Conservation (phyloP, 495 filamentous ascomycete species). For the Evansstolkia leycettana region DNA sequence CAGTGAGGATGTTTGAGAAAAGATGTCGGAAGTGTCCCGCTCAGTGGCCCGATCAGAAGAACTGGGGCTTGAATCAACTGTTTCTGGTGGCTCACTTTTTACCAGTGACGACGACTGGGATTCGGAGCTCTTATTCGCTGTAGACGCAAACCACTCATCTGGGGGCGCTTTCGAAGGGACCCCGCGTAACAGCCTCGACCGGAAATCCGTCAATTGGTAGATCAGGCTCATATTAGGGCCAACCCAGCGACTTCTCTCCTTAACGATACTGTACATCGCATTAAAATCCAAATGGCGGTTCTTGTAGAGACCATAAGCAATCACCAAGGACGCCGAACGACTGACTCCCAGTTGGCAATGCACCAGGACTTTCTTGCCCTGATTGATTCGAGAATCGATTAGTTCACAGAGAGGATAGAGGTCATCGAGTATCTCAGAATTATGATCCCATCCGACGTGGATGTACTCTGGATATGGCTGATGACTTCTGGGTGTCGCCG, state of each 20-base stretch:
- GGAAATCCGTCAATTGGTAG: conserved; percentile 90
- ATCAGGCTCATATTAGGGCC: conserved; percentile 97
- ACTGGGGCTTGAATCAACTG: too few relatives aligned
- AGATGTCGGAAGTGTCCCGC: conserved; percentile 9
- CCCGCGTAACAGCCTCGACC: conserved; percentile 29
- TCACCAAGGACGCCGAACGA: conserved; percentile 90
- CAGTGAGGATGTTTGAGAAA: conserved; percentile 17
- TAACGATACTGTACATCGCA: conserved; percentile 84
- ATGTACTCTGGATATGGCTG: conserved; percentile 72
- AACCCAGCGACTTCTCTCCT: conserved; percentile 85
- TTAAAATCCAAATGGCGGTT: conserved; percentile 80
- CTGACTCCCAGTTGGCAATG: conserved; percentile 96
- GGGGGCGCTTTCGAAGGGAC: conserved; percentile 26
- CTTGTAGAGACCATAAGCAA: conserved; percentile 91
- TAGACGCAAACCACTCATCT: conserved; percentile 23
- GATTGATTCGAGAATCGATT: conserved; percentile 64
- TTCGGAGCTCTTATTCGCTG: conserved; percentile 20
- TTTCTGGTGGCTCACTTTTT: too few relatives aligned
- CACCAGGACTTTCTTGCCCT: conserved; percentile 78
- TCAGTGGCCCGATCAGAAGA: conserved; percentile 2
- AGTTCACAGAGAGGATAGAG: conserved; percentile 72
- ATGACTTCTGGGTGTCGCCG: conserved; percentile 45
- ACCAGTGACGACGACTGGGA: conserved; percentile 11
- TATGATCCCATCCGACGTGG: conserved; percentile 95
- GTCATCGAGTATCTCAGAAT: conserved; percentile 87